A percentile compares a stretch with the other conserved stretches of the same genome.
Conservation (phyloP, 1,284 basidiomycete species). For the Heterobasidion annosum region DNA sequence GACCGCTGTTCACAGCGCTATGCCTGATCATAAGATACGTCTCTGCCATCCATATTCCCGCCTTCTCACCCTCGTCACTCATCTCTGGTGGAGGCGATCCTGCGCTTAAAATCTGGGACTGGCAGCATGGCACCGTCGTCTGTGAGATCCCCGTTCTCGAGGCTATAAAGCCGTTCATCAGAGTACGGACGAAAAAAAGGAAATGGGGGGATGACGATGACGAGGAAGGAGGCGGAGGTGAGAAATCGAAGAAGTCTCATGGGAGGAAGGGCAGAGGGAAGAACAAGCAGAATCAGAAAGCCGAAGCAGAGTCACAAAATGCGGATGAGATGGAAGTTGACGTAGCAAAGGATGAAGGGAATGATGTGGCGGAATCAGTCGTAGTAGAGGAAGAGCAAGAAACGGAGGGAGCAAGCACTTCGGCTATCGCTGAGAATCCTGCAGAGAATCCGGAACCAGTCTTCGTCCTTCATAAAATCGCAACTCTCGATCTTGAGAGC, state of each 20-base stretch:
- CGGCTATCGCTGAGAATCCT: not conserved
- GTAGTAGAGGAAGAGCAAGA: slow-evolving; percentile 11
- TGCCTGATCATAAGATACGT: slow-evolving; percentile 50
- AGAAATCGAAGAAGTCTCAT: slow-evolving; percentile 12
- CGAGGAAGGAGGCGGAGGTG: slow-evolving; percentile 24
- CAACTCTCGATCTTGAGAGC: slow-evolving; percentile 24
- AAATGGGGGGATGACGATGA: slow-evolving; percentile 27
- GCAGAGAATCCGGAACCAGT: slow-evolving; percentile 24
- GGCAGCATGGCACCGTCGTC: slow-evolving; percentile 51
- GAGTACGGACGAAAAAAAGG: slow-evolving; percentile 32
- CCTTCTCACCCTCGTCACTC: slow-evolving; percentile 37
- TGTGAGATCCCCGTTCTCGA: slow-evolving; percentile 47
- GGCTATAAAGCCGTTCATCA: slow-evolving; percentile 53
- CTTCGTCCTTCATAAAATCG: slow-evolving; percentile 46
- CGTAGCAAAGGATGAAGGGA: slow-evolving; percentile 10
- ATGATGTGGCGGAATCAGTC: slow-evolving; percentile 3
- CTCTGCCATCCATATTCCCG: slow-evolving; percentile 68
- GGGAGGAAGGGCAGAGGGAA: slow-evolving; percentile 15
- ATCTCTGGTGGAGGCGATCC: slow-evolving; percentile 87
- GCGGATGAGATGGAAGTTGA: slow-evolving; percentile 14
- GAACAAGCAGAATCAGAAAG: slow-evolving; percentile 9
- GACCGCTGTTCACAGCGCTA: not conserved
- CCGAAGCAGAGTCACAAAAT: slow-evolving; percentile 13
- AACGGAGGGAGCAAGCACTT: slow-evolving; percentile 1
- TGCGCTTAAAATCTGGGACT: slow-evolving; percentile 73